Conservation (phyloP, 2,329 filamentous ascomycete species). For the Fusarium denticulatum region DNA sequence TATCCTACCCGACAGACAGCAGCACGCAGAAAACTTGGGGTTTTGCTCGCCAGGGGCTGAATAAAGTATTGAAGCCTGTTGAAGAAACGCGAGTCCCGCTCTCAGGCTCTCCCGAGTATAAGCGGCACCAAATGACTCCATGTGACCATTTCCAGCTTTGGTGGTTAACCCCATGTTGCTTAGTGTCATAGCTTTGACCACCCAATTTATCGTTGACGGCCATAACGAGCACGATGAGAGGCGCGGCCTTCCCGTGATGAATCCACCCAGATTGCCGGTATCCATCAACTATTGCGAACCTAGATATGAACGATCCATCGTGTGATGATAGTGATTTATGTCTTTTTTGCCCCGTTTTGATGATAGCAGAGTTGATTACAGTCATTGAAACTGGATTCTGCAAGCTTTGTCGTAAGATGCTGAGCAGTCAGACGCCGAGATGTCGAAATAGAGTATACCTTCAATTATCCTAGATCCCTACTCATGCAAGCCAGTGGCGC, state of each 20-base stretch:
- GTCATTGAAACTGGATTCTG: neutral
- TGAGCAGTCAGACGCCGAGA: no score
- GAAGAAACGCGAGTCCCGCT: neutral
- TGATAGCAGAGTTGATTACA: neutral
- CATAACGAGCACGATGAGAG: neutral
- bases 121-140: neutral
- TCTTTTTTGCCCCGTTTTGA: neutral
- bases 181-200: neutral
- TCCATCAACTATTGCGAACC: neutral
- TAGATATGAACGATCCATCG: neutral
- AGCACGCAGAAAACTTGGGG: neutral
- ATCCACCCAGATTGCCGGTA: neutral
- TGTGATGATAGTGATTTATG: neutral
- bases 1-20: neutral
- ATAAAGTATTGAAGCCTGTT: neutral
- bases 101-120: neutral
- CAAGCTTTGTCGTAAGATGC: neutral
- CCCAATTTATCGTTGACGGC: neutral
- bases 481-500: neutral
- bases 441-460: conserved; percentile 1
- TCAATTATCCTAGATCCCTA: neutral
- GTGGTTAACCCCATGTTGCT: neutral
- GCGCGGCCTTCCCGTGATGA: neutral
- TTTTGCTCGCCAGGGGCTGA: neutral
- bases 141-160: neutral